A percentile compares a stretch with the other conserved stretches of the same genome.
Conservation (phyloP, 306 rosid species). For the Gynostemma pentaphyllum region DNA sequence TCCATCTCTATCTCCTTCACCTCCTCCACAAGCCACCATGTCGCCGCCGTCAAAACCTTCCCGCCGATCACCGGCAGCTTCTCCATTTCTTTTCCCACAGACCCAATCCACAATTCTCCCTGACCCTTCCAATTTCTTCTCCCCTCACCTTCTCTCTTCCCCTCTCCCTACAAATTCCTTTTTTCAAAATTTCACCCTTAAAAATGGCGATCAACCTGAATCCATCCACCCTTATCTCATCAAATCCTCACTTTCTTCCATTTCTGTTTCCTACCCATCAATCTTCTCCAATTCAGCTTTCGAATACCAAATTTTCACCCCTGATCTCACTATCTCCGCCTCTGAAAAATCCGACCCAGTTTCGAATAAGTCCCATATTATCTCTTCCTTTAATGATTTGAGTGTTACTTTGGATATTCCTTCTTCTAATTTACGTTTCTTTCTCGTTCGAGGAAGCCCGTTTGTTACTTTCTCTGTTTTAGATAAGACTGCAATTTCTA, state of each 20-base stretch:
- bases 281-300: constrained; percentile 25
- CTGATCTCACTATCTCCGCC: constrained; percentile 62
- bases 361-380: constrained; percentile 30
- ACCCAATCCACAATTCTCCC: constrained; percentile 59
- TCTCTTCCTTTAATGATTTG: constrained; percentile 58
- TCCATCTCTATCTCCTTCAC: not conserved
- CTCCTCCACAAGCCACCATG: constrained; percentile 5
- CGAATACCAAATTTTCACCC: constrained; percentile 40
- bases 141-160: constrained; percentile 36
- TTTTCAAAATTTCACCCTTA: constrained; percentile 71
- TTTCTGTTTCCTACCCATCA: constrained; percentile 60
- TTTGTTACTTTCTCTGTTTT: constrained; percentile 45
- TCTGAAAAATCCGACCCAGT: not conserved
- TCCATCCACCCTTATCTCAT: constrained; percentile 77
- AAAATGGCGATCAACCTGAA: constrained; percentile 73
- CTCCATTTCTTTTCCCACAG: constrained; percentile 50
- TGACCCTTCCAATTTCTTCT: constrained; percentile 76
- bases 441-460: constrained; percentile 84
- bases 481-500: constrained; percentile 29
- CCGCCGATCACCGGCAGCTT: not conserved
- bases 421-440: constrained; percentile 44
- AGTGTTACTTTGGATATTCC: constrained; percentile 68
- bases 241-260: constrained; percentile 48
- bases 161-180: constrained; percentile 90
- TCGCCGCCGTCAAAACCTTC: constrained; percentile 4